phyloP scores from a whole-genome alignment of 306 rosid species.

The Vicia sativa region DNA sequence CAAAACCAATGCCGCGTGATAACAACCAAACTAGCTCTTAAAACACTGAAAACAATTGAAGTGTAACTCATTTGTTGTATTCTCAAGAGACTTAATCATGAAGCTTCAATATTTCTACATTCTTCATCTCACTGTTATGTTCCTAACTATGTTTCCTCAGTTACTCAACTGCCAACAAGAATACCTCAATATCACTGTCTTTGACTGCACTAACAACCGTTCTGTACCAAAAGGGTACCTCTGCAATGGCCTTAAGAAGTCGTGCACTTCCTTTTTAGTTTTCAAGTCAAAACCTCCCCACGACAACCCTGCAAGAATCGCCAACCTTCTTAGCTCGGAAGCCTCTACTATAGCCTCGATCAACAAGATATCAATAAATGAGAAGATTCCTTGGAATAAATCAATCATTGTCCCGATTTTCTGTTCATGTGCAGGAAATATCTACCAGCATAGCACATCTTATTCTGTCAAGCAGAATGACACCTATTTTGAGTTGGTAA shows the following conservation, averaged over 20 bases:
- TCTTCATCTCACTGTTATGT: slow-evolving; percentile 34
- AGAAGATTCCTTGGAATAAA: slow-evolving; percentile 41
- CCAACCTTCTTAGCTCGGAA: slow-evolving; percentile 54
- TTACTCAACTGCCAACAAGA: slow-evolving; percentile 49
- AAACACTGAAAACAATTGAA: slow-evolving; percentile 32
- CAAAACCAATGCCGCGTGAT: slow-evolving; percentile 33
- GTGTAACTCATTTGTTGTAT: slow-evolving; percentile 33
- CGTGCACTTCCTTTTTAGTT: slow-evolving; percentile 52
- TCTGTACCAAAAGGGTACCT: slow-evolving; percentile 52
- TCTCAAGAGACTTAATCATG: slow-evolving; percentile 36
- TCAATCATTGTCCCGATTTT: slow-evolving; percentile 49
- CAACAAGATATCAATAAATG: slow-evolving; percentile 41
- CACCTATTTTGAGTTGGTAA: slow-evolving; percentile 38
- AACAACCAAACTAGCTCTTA: slow-evolving; percentile 3
- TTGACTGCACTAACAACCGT: slow-evolving; percentile 42
- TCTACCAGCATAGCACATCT: slow-evolving; percentile 51
- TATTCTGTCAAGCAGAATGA: slow-evolving; percentile 33
- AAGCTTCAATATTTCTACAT: slow-evolving; percentile 17
- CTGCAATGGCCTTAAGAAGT: slow-evolving; percentile 42
- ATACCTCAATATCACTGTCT: slow-evolving; percentile 42
- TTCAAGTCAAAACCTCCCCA: slow-evolving; percentile 47
- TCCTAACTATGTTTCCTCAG: slow-evolving; percentile 33
- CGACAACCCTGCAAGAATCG: slow-evolving; percentile 44
- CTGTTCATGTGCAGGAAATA: slow-evolving; percentile 57
- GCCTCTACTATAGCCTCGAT: slow-evolving; percentile 52